Evolutionary conservation across 2,329 filamentous ascomycete genomes (phyloP).

Genomic region (Colletotrichum incanum): DNA sequence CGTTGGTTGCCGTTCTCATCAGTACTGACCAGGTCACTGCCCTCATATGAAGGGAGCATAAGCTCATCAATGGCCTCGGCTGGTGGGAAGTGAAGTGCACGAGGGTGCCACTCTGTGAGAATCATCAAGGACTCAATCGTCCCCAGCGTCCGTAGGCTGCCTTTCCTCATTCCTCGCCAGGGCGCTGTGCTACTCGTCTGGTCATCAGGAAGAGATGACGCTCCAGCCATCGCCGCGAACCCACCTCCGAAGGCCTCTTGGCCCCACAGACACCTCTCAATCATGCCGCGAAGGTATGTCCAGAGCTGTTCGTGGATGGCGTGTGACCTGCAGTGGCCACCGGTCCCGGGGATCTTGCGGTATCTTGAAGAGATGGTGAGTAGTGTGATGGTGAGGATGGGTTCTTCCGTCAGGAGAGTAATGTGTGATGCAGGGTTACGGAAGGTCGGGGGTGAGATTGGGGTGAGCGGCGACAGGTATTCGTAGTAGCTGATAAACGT

Average conservation of each 20-base stretch:
- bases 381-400: conserved; percentile 91
- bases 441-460: conserved; percentile 93
- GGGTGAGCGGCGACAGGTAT: conserved; percentile 91
- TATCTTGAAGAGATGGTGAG: conserved; percentile 94
- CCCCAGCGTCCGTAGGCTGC: conserved; percentile 88
- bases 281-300: conserved; percentile 95
- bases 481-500: conserved; percentile 81
- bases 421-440: conserved; percentile 84
- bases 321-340: conserved; percentile 86
- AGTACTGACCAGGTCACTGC: conserved; percentile 59
- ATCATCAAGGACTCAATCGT: conserved; percentile 96
- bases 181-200: conserved; percentile 79
- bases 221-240: conserved; percentile 60
- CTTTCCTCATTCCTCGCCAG: conserved; percentile 79
- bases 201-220: conserved; percentile 55
- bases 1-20: conserved; percentile 60
- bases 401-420: conserved; percentile 89
- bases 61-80: conserved; percentile 82
- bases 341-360: conserved; percentile 83
- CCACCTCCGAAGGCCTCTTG: conserved; percentile 96
- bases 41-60: conserved; percentile 73
- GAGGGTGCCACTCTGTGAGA: conserved; percentile 96
- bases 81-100: conserved; percentile 93
- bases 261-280: conserved; percentile 94
- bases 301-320: conserved; percentile 96